These are phyloP conservation scores for Leccinum uliginosum DNA, from an alignment of 768 basidiomycete genomes.

Conservation along the genomic window DNA sequence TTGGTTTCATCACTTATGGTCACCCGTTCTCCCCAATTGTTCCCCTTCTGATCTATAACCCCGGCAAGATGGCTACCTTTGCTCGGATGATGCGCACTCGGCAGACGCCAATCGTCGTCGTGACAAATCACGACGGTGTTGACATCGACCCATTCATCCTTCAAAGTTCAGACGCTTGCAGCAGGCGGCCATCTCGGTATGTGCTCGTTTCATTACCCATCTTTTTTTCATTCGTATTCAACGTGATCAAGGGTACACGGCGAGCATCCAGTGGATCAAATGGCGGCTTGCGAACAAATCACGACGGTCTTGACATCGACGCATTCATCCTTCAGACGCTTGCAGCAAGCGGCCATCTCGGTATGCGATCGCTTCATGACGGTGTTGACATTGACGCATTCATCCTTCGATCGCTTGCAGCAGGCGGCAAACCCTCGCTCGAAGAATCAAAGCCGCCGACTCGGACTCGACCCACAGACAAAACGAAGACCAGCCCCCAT, in stretches of 20 bases:
- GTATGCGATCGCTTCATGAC: slow-evolving; percentile 3
- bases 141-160: slow-evolving; percentile 71
- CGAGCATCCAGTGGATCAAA: slow-evolving; percentile 38
- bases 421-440: slow-evolving; percentile 47
- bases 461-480: too few relatives aligned
- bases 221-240: too few relatives aligned
- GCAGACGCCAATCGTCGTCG: slow-evolving; percentile 77
- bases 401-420: slow-evolving; percentile 63
- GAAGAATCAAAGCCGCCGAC: slow-evolving; percentile 47
- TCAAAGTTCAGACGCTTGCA: slow-evolving; percentile 59
- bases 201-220: too few relatives aligned
- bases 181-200: slow-evolving; percentile 52
- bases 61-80: slow-evolving; percentile 92
- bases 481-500: too few relatives aligned
- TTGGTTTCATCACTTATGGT: slow-evolving; percentile 97
- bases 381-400: slow-evolving; percentile 61
- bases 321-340: slow-evolving; percentile 74
- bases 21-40: slow-evolving; percentile 90
- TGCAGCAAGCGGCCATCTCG: slow-evolving; percentile 37
- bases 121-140: slow-evolving; percentile 39
- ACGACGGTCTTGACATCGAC: slow-evolving; percentile 48
- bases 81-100: slow-evolving; percentile 80
- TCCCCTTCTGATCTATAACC: slow-evolving; percentile 86
- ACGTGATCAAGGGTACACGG: too few relatives aligned
- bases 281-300: slow-evolving; percentile 26